Evolutionary conservation across 192 early-diverging fungal genomes (phyloP).

Genomic region (Backusella luteola): DNA sequence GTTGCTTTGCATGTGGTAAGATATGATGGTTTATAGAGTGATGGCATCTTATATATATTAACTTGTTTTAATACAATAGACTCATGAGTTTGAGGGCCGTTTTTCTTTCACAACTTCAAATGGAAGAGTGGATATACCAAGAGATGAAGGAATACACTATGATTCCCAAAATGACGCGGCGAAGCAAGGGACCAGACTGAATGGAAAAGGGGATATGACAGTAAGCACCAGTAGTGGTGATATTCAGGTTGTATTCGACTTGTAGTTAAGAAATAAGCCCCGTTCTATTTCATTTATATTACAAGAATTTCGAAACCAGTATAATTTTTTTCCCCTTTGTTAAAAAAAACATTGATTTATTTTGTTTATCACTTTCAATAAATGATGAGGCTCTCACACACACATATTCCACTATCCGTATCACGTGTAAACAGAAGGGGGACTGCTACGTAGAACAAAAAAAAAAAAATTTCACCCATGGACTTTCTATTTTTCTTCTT

Average conservation of each 20-base stretch:
- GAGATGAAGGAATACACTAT: background rate
- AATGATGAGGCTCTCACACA: too few relatives aligned
- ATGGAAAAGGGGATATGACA: background rate
- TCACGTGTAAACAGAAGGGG: background rate
- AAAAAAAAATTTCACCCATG: background rate
- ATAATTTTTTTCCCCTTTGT: background rate
- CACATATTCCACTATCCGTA: too few relatives aligned
- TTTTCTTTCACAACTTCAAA: background rate
- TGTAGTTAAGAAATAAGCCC: background rate
- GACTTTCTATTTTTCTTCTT: background rate
- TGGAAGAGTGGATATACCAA: background rate
- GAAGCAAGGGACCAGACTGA: background rate
- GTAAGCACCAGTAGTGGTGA: background rate
- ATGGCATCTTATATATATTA: background rate
- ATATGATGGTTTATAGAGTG: background rate
- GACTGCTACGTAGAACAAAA: background rate
- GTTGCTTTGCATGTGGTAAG: conserved; percentile 13
- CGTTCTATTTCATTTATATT: background rate
- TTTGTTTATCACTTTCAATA: too few relatives aligned
- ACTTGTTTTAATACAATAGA: background rate
- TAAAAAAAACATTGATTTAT: too few relatives aligned
- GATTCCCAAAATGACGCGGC: background rate
- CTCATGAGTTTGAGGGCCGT: conserved; percentile 4
- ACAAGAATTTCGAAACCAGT: background rate
- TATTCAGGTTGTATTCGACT: background rate